phyloP scores from a whole-genome alignment of 108 stramenopile species.

The Hondaea fermentalgiana region DNA sequence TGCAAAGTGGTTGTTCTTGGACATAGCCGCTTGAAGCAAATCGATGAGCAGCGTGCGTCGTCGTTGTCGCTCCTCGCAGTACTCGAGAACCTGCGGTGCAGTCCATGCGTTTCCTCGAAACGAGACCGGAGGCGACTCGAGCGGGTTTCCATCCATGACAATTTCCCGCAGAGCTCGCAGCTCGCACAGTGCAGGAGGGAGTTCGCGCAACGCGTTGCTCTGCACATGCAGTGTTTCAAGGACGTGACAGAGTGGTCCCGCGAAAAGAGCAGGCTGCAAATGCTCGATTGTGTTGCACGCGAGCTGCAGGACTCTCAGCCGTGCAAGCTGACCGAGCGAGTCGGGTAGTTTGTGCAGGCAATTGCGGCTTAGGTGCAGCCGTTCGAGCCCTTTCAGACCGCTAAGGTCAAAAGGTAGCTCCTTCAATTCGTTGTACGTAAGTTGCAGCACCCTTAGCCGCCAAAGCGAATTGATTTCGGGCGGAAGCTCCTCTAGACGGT shows the following conservation, averaged over 20 bases:
- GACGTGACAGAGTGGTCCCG: not conserved
- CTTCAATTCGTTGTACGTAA: constrained; percentile 28
- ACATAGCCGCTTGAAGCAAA: not conserved
- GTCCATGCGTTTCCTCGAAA: not conserved
- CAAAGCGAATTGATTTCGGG: not conserved
- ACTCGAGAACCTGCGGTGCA: not conserved
- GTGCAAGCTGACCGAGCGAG: constrained; percentile 20
- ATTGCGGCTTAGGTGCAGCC: constrained; percentile 24
- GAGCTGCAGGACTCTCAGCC: constrained; percentile 23
- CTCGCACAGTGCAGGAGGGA: constrained; percentile 21
- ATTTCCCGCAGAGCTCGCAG: not conserved
- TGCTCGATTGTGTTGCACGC: constrained; percentile 33
- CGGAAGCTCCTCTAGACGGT: constrained; percentile 31
- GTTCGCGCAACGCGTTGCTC: constrained; percentile 14
- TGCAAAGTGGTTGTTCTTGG: not conserved
- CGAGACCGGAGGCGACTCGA: not conserved
- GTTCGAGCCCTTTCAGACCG: not conserved
- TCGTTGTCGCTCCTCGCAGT: not conserved
- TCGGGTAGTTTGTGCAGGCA: constrained; percentile 22
- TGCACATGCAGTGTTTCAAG: constrained; percentile 22
- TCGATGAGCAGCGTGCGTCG: not conserved
- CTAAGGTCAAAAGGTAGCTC: constrained; percentile 19
- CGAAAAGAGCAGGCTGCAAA: constrained; percentile 21
- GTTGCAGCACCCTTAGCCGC: constrained; percentile 21
- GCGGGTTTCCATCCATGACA: not conserved